Percentiles rank a stretch among this genome's conserved stretches.
These are phyloP conservation scores for Alternaria ethzedia DNA, from an alignment of 2,329 filamentous ascomycete genomes.

Conservation along the genomic window DNA sequence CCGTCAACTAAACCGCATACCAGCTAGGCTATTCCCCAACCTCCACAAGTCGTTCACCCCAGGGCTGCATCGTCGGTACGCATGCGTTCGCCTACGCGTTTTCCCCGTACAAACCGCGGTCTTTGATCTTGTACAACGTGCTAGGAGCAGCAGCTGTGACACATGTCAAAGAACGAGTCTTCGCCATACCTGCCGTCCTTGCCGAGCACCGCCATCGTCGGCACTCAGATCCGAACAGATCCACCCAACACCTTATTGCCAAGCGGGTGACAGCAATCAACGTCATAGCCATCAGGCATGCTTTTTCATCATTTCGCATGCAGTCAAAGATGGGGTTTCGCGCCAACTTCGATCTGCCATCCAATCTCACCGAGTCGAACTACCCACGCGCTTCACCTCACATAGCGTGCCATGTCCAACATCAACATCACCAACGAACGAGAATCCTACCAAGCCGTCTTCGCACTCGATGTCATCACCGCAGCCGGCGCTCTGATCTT, in stretches of 20 bases:
- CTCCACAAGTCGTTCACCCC: neutral
- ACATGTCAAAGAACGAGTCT: neutral
- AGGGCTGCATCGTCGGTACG: neutral
- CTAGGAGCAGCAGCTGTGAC: neutral
- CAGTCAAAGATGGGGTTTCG: neutral
- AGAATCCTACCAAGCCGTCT: constrained; percentile 6
- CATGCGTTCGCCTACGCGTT: fast-evolving
- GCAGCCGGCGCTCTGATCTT: neutral
- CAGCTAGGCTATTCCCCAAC: neutral
- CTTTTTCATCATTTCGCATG: neutral
- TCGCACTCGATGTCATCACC: constrained; percentile 7
- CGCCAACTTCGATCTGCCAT: neutral
- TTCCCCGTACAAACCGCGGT: too few relatives aligned
- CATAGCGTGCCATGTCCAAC: neutral
- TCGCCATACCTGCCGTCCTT: constrained; percentile 1
- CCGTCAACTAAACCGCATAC: neutral
- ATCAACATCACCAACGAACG: constrained; percentile 1
- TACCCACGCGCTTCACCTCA: neutral
- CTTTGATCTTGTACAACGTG: neutral
- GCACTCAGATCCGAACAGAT: neutral
- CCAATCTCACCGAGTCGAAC: neutral
- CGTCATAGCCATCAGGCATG: neutral
- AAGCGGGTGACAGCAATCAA: neutral
- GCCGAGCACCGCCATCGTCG: neutral
- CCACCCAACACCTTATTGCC: neutral